These are phyloP conservation scores for Talaromyces borbonicus DNA, from an alignment of 495 filamentous ascomycete species.

Conservation along the genomic window DNA sequence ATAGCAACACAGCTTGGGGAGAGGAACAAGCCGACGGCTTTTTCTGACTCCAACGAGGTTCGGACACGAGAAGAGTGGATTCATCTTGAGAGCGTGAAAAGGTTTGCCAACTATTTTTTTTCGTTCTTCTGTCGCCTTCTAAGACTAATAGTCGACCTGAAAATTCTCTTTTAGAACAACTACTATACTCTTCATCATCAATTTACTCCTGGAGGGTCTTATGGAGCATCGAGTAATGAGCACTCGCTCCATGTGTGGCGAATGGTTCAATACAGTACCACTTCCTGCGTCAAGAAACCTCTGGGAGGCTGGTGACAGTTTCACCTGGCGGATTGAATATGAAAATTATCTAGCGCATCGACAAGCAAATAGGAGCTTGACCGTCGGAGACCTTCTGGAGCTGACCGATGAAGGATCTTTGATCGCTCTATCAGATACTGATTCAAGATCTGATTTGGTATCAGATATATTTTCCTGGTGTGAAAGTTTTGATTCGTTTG, in stretches of 20 bases:
- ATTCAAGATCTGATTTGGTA: not conserved
- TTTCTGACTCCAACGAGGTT: not conserved
- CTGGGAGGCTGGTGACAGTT: slow-evolving; percentile 4
- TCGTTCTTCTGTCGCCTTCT: not conserved
- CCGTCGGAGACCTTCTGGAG: slow-evolving; percentile 1
- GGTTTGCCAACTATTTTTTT: not conserved
- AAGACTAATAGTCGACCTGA: too few relatives aligned
- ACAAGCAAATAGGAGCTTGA: not conserved
- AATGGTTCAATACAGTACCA: not conserved
- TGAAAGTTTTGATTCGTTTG: slow-evolving; percentile 5
- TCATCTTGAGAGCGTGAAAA: slow-evolving; percentile 3
- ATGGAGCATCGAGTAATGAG: not conserved
- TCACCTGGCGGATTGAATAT: slow-evolving; percentile 4
- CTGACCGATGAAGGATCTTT: not conserved
- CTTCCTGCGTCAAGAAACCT: slow-evolving; percentile 6
- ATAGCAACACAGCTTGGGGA: not conserved
- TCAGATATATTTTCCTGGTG: slow-evolving; percentile 3
- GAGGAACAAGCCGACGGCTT: not conserved
- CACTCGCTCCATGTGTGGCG: not conserved
- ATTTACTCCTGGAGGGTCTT: slow-evolving; percentile 1
- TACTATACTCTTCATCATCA: not conserved
- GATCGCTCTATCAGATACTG: not conserved
- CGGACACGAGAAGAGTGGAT: slow-evolving; percentile 2
- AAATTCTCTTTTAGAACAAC: slow-evolving; percentile 5
- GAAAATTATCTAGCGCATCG: not conserved